phyloP scores from a whole-genome alignment of 2,329 filamentous ascomycete species.

The Neurospora crassa region DNA sequence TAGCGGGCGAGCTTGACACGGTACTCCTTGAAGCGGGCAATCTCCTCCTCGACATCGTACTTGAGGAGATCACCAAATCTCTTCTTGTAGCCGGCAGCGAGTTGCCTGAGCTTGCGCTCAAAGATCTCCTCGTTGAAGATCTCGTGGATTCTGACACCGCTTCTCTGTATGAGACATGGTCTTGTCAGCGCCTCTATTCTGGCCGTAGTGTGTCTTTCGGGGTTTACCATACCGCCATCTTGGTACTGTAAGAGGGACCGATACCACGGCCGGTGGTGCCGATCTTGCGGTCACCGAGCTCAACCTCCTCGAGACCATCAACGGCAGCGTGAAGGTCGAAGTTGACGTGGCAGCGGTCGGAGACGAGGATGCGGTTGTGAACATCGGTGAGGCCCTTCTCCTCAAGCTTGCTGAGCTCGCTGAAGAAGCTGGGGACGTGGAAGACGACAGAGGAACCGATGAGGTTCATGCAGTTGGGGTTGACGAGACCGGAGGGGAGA shows the following conservation, averaged over 20 bases:
- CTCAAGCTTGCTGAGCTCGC: slow-evolving; percentile 51
- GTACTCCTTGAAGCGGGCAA: slow-evolving; percentile 50
- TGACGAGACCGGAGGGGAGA: slow-evolving; percentile 61
- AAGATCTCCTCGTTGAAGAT: slow-evolving; percentile 59
- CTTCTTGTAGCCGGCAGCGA: slow-evolving; percentile 56
- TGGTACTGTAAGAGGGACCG: slow-evolving; percentile 19
- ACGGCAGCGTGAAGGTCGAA: slow-evolving; percentile 55
- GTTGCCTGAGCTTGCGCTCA: slow-evolving; percentile 52
- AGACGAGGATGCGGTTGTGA: slow-evolving; percentile 50
- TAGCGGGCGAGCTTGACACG: slow-evolving; percentile 47
- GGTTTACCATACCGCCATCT: slow-evolving; percentile 14
- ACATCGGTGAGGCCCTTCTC: slow-evolving; percentile 47
- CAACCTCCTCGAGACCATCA: slow-evolving; percentile 56
- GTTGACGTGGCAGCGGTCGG: slow-evolving; percentile 51
- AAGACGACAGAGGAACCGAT: slow-evolving; percentile 63
- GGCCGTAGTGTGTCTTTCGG: slow-evolving; percentile 12
- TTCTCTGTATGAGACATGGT: slow-evolving; percentile 33
- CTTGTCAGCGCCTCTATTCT: slow-evolving; percentile 26
- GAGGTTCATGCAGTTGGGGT: slow-evolving; percentile 60
- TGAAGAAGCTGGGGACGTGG: slow-evolving; percentile 53
- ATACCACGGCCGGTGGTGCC: slow-evolving; percentile 32
- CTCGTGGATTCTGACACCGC: slow-evolving; percentile 56
- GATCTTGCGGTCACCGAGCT: slow-evolving; percentile 32
- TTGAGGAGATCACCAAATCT: slow-evolving; percentile 46
- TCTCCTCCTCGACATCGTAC: slow-evolving; percentile 61